Evolutionary conservation across 2,329 filamentous ascomycete species (phyloP), one percentile per base, ranked within the genome.

Genomic region (Fusarium musae): DNA sequence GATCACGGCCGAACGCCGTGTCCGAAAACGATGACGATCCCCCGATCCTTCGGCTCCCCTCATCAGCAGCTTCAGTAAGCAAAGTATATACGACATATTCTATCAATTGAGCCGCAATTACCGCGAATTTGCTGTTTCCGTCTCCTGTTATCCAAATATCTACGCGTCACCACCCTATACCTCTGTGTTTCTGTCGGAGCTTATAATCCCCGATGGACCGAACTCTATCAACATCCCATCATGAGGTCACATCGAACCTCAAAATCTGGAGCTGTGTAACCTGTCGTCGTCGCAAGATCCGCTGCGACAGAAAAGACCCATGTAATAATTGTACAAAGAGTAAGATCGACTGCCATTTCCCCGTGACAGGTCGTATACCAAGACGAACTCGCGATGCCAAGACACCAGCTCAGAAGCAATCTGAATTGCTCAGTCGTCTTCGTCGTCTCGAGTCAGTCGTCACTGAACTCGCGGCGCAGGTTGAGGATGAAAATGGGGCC

Each of bases 241-340:
- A 61, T 56, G 50, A 61, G 46, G 43, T 50, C 59, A 42, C 60
- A 19, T 2, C 39, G 34, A 67, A 28, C n/a, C 74, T 80, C 53
- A 78, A 74, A 16, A 76, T 78, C 62, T 81, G 79, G 79, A 81
- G 78, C 67, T 81, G 79, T 49, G 71, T 80, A 32, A 75, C 74
- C 28, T 81, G 79, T 47, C 77, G 79, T 19, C 78, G 78, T 2
- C 79, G 79, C 59, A 80, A 81, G 39, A 59, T 80, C 15, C 75
- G 74, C 7, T 81, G 80, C 46, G 79, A 81, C 23, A 75, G 80
- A 62, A 68, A 72, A 40, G 75, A 79, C 1, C 80, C 80, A 16
- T 81, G 80, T 16, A 73, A 63, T 12, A 78, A 78, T 37, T 81
- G 80, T 37, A 49, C 61, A 23, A 73, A 70, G 13, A 73, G 39